Percentiles rank a stretch among this genome's conserved stretches.
phyloP scores from a whole-genome alignment of 305 asterid species.

The Fraxinus albicans region DNA sequence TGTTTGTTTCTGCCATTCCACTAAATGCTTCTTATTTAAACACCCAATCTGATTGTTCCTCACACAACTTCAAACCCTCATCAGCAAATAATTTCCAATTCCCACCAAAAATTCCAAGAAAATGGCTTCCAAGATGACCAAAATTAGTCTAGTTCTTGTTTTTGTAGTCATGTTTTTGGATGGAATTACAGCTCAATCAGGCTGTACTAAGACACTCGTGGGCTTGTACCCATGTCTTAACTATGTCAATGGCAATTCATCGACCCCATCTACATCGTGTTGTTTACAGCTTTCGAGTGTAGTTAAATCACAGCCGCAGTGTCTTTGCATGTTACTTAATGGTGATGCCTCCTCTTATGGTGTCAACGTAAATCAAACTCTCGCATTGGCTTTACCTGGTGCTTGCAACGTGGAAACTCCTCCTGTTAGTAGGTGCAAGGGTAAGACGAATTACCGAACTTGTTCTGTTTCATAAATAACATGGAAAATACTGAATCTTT shows the following conservation, averaged over 20 bases:
- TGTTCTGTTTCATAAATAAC: background rate
- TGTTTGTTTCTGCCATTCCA: constrained; percentile 3
- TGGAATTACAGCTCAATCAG: constrained; percentile 48
- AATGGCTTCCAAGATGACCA: constrained; percentile 38
- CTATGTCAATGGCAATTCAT: constrained; percentile 56
- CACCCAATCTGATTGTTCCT: constrained; percentile 1
- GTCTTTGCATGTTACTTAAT: constrained; percentile 60
- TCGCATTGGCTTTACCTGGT: constrained; percentile 61
- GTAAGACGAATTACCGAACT: constrained; percentile 32
- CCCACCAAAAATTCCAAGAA: background rate
- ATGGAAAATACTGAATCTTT: background rate
- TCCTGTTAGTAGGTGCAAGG: constrained; percentile 60
- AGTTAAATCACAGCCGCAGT: constrained; percentile 57
- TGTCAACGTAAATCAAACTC: constrained; percentile 57
- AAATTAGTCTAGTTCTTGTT: constrained; percentile 6
- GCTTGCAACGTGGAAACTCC: constrained; percentile 78
- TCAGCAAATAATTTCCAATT: background rate
- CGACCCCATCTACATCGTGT: constrained; percentile 60
- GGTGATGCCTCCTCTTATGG: constrained; percentile 55
- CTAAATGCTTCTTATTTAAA: constrained; percentile 24
- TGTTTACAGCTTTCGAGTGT: constrained; percentile 55
- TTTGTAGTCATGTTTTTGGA: constrained; percentile 23
- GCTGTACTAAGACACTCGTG: constrained; percentile 53
- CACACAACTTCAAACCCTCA: constrained; percentile 23
- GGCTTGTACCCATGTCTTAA: constrained; percentile 64